phyloP scores from a whole-genome alignment of 2,329 filamentous ascomycete species.

The Aphanoascus verrucosus region DNA sequence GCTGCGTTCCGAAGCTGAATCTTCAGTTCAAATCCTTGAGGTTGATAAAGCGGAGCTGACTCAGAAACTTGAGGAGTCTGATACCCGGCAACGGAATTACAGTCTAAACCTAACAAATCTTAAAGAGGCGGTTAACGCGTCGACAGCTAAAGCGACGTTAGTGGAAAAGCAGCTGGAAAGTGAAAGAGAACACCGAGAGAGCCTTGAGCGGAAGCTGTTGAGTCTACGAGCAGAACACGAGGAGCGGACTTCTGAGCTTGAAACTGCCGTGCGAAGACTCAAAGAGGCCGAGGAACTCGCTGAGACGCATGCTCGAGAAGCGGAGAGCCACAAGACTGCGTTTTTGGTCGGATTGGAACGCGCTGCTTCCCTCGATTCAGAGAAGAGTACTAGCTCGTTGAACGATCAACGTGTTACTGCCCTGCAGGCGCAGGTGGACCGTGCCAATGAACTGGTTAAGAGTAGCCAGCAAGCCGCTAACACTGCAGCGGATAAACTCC shows the following conservation, averaged over 20 bases:
- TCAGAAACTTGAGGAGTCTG: conserved; percentile 55
- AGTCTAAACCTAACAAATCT: conserved; percentile 62
- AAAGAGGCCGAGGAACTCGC: conserved; percentile 79
- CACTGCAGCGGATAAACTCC: conserved; percentile 72
- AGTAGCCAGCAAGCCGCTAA: conserved; percentile 87
- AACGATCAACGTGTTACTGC: conserved; percentile 54
- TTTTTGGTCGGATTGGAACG: conserved; percentile 74
- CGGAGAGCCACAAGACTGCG: conserved; percentile 69
- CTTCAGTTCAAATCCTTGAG: conserved; percentile 61
- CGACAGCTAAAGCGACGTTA: conserved; percentile 62
- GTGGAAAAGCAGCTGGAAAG: conserved; percentile 70
- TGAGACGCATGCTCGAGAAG: conserved; percentile 78
- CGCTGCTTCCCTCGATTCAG: conserved; percentile 41
- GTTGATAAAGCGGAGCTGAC: conserved; percentile 77
- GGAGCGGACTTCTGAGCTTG: conserved; percentile 64
- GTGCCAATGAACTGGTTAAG: conserved; percentile 68
- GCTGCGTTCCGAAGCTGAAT: conserved; percentile 63
- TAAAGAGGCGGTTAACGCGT: conserved; percentile 65
- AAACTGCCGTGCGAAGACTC: conserved; percentile 60
- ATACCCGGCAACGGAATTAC: conserved; percentile 59
- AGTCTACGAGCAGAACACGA: conserved; percentile 77
- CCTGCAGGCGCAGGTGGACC: conserved; percentile 67
- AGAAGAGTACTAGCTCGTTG: conserved; percentile 35
- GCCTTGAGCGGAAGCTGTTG: conserved; percentile 62
- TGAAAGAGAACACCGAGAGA: conserved; percentile 65